These are phyloP conservation scores for Fusarium sp. DNA, from an alignment of 2,329 filamentous ascomycete genomes.

Conservation along the genomic window DNA sequence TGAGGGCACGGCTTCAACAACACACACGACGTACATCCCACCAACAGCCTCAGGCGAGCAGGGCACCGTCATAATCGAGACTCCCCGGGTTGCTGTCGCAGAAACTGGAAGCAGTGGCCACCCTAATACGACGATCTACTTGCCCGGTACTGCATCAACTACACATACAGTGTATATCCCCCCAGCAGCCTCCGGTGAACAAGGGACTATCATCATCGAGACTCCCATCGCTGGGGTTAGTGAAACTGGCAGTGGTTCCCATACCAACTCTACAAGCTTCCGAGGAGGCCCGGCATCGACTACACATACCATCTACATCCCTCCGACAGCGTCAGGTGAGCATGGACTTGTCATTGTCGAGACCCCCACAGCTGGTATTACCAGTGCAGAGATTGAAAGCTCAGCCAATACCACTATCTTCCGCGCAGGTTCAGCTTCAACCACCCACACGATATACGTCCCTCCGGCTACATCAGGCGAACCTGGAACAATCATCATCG, in stretches of 20 bases:
- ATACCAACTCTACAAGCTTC: not conserved
- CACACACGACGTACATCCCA: conserved; percentile 18
- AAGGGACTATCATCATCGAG: not conserved
- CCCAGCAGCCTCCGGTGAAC: not conserved
- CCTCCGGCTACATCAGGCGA: conserved; percentile 13
- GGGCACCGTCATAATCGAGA: conserved; percentile 27
- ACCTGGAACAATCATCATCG: conserved; percentile 6
- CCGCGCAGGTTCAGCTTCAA: not conserved
- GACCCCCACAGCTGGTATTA: not conserved
- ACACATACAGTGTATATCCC: not conserved
- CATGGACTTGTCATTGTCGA: not conserved
- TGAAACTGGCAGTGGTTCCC: too few species aligned
- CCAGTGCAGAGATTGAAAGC: not conserved
- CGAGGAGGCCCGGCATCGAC: not conserved
- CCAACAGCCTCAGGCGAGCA: conserved; percentile 19
- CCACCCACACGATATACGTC: conserved; percentile 4
- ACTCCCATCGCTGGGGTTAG: not conserved
- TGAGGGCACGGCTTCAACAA: conserved; percentile 9
- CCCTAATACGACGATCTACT: not conserved
- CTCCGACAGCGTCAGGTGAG: not conserved
- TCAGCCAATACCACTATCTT: conserved; percentile 6
- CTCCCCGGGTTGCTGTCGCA: not conserved
- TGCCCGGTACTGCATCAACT: not conserved
- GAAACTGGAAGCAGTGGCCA: not conserved
- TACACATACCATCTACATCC: not conserved